Base-by-base conservation (phyloP, 371 early-diverging fungal species). In the Choanephora cucurbitarum region DNA sequence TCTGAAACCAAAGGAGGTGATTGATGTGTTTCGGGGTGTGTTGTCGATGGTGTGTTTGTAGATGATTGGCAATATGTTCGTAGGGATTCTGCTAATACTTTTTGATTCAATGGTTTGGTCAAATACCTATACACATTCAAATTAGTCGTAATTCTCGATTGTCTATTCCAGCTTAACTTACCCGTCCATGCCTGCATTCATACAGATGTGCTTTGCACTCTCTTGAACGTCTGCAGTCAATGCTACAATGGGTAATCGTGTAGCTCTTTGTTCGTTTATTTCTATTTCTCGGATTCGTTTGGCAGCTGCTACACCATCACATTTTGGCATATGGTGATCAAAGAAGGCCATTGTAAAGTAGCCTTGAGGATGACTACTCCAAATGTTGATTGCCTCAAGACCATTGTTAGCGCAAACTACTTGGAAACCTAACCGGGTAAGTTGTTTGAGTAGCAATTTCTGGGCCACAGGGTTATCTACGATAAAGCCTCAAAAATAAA, bases 291-390 rank as follows among this genome's bases (percentile, higher is more conserved):
- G 44, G 21, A 77, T 73, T 22, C 66, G 47, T 17, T 64, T 73
- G 0, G 77, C 71, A n/a, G 77, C 74, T 49, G 72, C 77, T 8
- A 77, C 74, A 22, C 77, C 77, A 62, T 77, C 77, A 47, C 77
- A 77, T 66, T 72, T 69, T 17, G 77, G 77, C 77, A 77, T 77
- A 49, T 77, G 77, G 51, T 77, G 77, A 53, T 77, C 77, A 62
- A 77, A 74, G 31, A 77, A 74, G 1, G 57, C 74, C 67, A 77
- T 72, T 5, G 44, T 44, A 44, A 71, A 77, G 46, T 67, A 63
- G 0, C 68, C 60, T 5, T 47, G 44, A 1, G 74, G 72, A 34
- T 69, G 67, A 18, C 44, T 57, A 1, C 21, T 49, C 77, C 77
- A 77, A 21, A 61, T 54, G 23, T 69, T 66, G 0, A 77, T 55